These are phyloP conservation scores for Fusarium incarnatum DNA, from an alignment of 2,329 filamentous ascomycete species.

Conservation along the genomic window DNA sequence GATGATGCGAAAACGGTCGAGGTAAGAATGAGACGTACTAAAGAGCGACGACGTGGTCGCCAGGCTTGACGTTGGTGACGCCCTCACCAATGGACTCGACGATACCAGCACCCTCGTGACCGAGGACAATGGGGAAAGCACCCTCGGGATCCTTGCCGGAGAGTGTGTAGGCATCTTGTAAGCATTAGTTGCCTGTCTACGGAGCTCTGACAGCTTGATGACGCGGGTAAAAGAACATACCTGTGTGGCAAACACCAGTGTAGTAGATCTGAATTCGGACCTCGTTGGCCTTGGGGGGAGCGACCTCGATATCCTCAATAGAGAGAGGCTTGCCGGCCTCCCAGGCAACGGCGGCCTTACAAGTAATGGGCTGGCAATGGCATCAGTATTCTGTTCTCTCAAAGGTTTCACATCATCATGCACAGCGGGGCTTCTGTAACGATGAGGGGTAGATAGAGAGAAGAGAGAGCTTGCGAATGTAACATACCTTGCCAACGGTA, in stretches of 20 bases:
- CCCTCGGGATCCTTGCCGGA: slow-evolving; percentile 98
- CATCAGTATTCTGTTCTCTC: slow-evolving; percentile 31
- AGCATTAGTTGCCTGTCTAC: slow-evolving; percentile 21
- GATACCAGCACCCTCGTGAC: slow-evolving; percentile 91
- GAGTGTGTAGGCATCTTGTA: slow-evolving; percentile 87
- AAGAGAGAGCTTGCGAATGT: slow-evolving; percentile 1
- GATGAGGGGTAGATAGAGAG: slow-evolving; percentile 31
- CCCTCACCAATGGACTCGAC: slow-evolving; percentile 95
- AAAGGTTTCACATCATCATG: slow-evolving; percentile 8
- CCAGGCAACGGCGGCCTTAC: slow-evolving; percentile 98
- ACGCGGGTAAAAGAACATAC: slow-evolving; percentile 58
- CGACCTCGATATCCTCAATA: slow-evolving; percentile 93
- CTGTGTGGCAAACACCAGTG: slow-evolving; percentile 98
- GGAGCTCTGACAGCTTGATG: slow-evolving; percentile 14
- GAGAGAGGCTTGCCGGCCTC: slow-evolving; percentile 90
- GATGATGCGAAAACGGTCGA: not conserved
- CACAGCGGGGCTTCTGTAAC: slow-evolving; percentile 41
- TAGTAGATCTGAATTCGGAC: slow-evolving; percentile 97
- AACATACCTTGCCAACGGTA: slow-evolving; percentile 64
- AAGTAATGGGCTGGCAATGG: slow-evolving; percentile 81
- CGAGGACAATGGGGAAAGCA: slow-evolving; percentile 88
- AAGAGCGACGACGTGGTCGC: slow-evolving; percentile 90
- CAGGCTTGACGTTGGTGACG: slow-evolving; percentile 92
- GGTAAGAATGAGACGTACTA: slow-evolving; percentile 67
- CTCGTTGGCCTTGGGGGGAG: slow-evolving; percentile 88